phyloP scores from a whole-genome alignment of 2,329 filamentous ascomycete genomes.

The Tolypocladium cylindrosporum region DNA sequence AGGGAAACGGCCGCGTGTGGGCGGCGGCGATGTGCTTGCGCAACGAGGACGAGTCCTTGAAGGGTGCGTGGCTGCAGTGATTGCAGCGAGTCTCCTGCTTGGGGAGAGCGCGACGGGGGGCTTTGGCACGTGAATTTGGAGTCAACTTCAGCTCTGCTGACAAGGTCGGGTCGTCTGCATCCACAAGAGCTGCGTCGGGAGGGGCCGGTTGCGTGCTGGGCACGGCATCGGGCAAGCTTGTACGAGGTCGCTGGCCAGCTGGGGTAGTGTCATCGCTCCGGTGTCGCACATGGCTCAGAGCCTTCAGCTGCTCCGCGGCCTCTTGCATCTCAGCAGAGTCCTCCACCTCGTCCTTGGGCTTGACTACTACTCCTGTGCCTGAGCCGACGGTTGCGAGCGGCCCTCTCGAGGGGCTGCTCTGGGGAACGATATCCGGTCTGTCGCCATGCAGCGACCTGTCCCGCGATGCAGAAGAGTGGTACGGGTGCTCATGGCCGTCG shows the following conservation, averaged over 20 bases:
- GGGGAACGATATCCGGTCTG: slow-evolving; percentile 12
- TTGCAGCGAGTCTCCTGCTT: slow-evolving; percentile 54
- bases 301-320: slow-evolving; percentile 57
- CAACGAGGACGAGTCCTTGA: slow-evolving; percentile 56
- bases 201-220: slow-evolving; percentile 9
- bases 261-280: slow-evolving; percentile 33
- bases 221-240: slow-evolving; percentile 27
- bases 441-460: slow-evolving; percentile 14
- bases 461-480: slow-evolving; percentile 12
- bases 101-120: slow-evolving; percentile 34
- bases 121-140: slow-evolving; percentile 27
- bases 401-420: slow-evolving; percentile 16
- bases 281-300: slow-evolving; percentile 52
- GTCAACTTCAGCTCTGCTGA: slow-evolving; percentile 12
- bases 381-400: slow-evolving; percentile 11
- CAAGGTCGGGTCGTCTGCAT: slow-evolving; percentile 12
- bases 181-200: slow-evolving; percentile 27
- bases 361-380: slow-evolving; percentile 10
- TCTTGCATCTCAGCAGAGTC: slow-evolving; percentile 62
- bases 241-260: slow-evolving; percentile 20
- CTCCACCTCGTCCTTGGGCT: slow-evolving; percentile 31
- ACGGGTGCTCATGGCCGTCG: slow-evolving; percentile 15
- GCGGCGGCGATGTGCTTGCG: slow-evolving; percentile 59
- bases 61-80: slow-evolving; percentile 53
- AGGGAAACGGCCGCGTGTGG: slow-evolving; percentile 68